Evolutionary conservation across 306 rosid genomes (phyloP), one percentile per base, ranked within the genome.

Genomic region (Abrus precatorius): DNA sequence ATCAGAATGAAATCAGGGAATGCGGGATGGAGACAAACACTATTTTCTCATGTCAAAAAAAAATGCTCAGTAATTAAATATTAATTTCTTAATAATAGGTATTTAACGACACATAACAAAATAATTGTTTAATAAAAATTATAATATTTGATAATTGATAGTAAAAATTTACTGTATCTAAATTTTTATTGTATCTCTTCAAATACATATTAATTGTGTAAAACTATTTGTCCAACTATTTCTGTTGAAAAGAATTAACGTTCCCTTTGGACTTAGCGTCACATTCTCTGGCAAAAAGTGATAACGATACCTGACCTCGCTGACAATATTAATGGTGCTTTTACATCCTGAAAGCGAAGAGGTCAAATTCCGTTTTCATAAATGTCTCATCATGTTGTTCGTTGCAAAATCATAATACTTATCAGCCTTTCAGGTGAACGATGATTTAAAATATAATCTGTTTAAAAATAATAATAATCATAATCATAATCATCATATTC

Each of bases 351-450:
- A 41, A 63, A 52, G 7, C 10, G 14, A 30, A 61, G 11, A 40
- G 74, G 80, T 81, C 80, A 73, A 73, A 73, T 81, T 73, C 75
- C 6, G 60, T 65, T 81, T 64, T 81, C 84, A 81, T 81, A 20
- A 73, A 53, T 81, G 84, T 72, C 84, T 72, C 72, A 62, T 62
- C 83, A 80, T 59, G 13, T 38, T 34, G 2, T 59, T 48, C 83
- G 29, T 69, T 59, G 77, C 72, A 60, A 34, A 62, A 59, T 27
- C 10, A 78, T 63, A 45, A 20, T 3, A 9, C 20, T 0, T 20
- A 20, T 20, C 20, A 20, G 20, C 0, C 28, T 53, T 5, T 27
- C 5, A 7, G 47, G 28, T 30, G 1, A 62, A 34, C 8, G 28
- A 33, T 41, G 43, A 2, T 5, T 47, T 47, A 47, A 49, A 41